These are phyloP conservation scores for Haematococcus sp. DNA, from an alignment of 139 green algal genomes.

Conservation along the genomic window DNA sequence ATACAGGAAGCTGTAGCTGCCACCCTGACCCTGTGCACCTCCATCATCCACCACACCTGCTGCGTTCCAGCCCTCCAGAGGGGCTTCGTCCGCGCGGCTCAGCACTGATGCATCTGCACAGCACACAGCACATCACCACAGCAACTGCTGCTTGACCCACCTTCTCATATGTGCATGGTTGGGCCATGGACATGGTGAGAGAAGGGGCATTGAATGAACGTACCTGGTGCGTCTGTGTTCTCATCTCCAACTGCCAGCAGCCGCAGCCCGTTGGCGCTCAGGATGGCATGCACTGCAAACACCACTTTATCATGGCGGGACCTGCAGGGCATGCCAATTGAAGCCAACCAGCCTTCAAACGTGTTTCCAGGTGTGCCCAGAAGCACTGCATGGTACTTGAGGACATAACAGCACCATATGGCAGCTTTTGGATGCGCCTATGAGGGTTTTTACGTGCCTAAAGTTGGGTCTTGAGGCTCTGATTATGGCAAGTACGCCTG, in stretches of 20 bases:
- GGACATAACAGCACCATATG: not conserved
- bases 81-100: not conserved
- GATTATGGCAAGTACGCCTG: slow-evolving; percentile 13
- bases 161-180: too few species aligned
- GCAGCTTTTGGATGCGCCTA: not conserved
- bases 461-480: slow-evolving; percentile 8
- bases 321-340: slow-evolving; percentile 16
- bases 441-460: not conserved
- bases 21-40: not conserved
- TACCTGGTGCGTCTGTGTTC: slow-evolving; percentile 34
- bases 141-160: not conserved
- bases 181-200: too few species aligned
- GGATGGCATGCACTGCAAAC: slow-evolving; percentile 43
- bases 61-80: slow-evolving; percentile 7
- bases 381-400: too few species aligned
- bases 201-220: not conserved
- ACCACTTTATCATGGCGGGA: slow-evolving; percentile 27
- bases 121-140: not conserved
- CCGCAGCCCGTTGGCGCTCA: slow-evolving; percentile 52
- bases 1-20: slow-evolving; percentile 21
- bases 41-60: not conserved
- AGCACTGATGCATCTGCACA: not conserved
- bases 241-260: slow-evolving; percentile 43
- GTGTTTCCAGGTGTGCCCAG: too few species aligned
- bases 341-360: too few species aligned